phyloP scores from a whole-genome alignment of 805 yeast species.

The Starmera amethionina region DNA sequence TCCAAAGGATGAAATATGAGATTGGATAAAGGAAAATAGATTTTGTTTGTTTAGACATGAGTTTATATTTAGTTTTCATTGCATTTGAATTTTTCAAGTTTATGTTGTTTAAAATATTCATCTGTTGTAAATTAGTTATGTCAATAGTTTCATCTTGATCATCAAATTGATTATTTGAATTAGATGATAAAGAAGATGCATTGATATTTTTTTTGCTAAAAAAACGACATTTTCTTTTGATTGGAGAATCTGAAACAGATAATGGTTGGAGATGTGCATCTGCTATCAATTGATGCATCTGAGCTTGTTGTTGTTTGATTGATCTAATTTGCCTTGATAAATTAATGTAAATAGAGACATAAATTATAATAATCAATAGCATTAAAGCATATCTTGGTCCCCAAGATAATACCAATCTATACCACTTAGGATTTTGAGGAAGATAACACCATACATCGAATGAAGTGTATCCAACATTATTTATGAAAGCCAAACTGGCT shows the following conservation, averaged over 20 bases:
- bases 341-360: conserved; percentile 61
- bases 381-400: conserved; percentile 66
- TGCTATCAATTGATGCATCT: background rate
- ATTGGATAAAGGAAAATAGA: conserved; percentile 77
- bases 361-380: conserved; percentile 50
- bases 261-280: too few species aligned
- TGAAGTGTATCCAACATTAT: conserved; percentile 45
- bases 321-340: conserved; percentile 42
- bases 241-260: too few species aligned
- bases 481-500: conserved; percentile 65
- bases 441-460: conserved; percentile 72
- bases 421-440: conserved; percentile 67
- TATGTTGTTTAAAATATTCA: conserved; percentile 1
- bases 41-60: conserved; percentile 69
- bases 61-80: conserved; percentile 52
- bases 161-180: too few species aligned
- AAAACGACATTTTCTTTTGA: too few species aligned
- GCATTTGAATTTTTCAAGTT: conserved; percentile 21
- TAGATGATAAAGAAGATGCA: too few species aligned
- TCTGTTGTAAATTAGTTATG: conserved; percentile 7
- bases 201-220: too few species aligned
- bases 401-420: conserved; percentile 68
- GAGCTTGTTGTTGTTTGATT: background rate
- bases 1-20: conserved; percentile 74
- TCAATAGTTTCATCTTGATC: background rate